A percentile compares a stretch with the other conserved stretches of the same genome.
phyloP scores from a whole-genome alignment of 208 protist species.

The Phytomonas sp. region DNA sequence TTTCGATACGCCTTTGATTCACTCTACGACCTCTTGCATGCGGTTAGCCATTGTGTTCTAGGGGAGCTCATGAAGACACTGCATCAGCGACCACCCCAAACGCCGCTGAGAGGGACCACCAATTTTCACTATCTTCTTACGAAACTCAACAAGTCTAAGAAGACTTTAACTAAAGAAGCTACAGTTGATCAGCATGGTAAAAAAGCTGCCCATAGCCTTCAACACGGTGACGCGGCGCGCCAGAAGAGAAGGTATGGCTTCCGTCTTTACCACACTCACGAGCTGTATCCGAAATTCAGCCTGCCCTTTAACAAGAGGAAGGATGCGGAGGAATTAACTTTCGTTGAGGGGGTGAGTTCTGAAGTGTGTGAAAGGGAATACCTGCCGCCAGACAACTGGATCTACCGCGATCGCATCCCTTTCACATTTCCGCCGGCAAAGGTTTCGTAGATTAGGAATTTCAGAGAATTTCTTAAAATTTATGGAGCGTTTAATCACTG shows the following conservation, averaged over 20 bases:
- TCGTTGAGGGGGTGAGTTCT: slow-evolving; percentile 13
- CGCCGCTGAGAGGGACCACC: background rate
- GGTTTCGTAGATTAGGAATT: background rate
- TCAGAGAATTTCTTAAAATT: background rate
- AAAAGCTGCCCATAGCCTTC: background rate
- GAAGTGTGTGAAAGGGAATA: slow-evolving; percentile 7
- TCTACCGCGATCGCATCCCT: slow-evolving; percentile 15
- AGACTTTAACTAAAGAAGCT: slow-evolving; percentile 9
- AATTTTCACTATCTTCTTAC: background rate
- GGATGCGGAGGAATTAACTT: slow-evolving; percentile 14
- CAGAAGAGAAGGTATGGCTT: background rate
- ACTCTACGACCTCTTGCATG: background rate
- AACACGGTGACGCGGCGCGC: slow-evolving; percentile 16
- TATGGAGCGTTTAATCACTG: background rate
- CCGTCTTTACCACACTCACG: slow-evolving; percentile 11
- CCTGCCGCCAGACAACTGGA: slow-evolving; percentile 24
- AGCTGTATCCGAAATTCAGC: slow-evolving; percentile 23
- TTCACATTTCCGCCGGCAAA: slow-evolving; percentile 18
- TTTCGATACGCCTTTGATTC: background rate
- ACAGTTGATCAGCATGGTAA: background rate
- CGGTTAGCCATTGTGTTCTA: background rate
- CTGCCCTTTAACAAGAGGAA: slow-evolving; percentile 12
- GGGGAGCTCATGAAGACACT: background rate
- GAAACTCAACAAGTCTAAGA: background rate
- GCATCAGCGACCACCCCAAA: background rate